Conservation (phyloP, 2,329 filamentous ascomycete species). For the Basipetospora sp. region DNA sequence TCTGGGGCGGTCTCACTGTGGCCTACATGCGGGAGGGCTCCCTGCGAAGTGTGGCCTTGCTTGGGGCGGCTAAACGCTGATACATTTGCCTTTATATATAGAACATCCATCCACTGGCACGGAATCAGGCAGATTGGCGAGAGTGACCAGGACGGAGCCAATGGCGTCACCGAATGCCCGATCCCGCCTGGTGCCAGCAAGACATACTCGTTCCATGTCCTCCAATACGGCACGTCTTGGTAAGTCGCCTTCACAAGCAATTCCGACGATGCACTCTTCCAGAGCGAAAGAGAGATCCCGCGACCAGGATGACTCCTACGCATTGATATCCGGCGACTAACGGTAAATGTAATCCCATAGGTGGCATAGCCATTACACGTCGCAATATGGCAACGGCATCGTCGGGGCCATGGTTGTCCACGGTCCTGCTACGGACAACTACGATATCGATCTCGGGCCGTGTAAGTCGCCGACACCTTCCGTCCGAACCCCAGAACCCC, state of each 20-base stretch:
- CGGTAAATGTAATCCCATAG: not conserved
- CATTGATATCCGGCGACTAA: too few species aligned
- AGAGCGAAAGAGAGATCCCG: too few species aligned
- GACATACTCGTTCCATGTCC: slow-evolving; percentile 22
- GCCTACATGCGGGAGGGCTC: too few species aligned
- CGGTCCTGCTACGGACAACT: slow-evolving; percentile 30
- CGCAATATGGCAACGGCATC: slow-evolving; percentile 44
- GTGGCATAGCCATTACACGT: slow-evolving; percentile 40
- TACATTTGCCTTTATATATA: not conserved
- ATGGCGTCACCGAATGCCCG: slow-evolving; percentile 28
- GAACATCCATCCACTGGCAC: slow-evolving; percentile 7
- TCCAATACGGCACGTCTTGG: slow-evolving; percentile 24
- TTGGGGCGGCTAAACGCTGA: slow-evolving; percentile 2
- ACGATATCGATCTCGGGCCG: slow-evolving; percentile 47
- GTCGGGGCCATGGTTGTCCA: slow-evolving; percentile 47
- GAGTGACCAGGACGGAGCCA: slow-evolving; percentile 28
- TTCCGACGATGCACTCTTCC: too few species aligned
- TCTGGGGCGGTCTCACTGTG: too few species aligned
- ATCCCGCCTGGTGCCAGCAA: slow-evolving; percentile 21
- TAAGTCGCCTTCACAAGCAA: not conserved
- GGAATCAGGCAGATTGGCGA: slow-evolving; percentile 7
- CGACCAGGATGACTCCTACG: too few species aligned
- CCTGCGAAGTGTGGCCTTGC: not conserved
- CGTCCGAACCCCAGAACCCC: not conserved
- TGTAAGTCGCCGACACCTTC: not conserved